Conservation (phyloP, 495 filamentous ascomycete genomes). For the Parmelia sp. region DNA sequence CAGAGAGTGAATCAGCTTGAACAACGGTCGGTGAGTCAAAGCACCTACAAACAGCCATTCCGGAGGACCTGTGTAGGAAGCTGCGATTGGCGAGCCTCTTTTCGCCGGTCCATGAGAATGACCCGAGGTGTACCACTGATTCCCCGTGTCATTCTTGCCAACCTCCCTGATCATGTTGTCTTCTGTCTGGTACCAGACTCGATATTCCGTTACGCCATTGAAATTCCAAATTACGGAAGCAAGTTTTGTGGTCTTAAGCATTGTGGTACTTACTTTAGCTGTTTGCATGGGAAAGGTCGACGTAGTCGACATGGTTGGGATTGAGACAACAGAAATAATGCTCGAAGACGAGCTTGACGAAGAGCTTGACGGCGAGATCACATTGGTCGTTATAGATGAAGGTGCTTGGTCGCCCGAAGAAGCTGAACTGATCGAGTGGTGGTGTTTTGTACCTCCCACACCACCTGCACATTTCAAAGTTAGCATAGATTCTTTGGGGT, state of each 20-base stretch:
- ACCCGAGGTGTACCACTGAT: not conserved
- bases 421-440: not conserved
- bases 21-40: not conserved
- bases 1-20: not conserved
- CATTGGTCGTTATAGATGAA: not conserved
- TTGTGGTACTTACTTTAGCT: not conserved
- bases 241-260: not conserved
- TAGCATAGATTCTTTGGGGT: too few relatives aligned
- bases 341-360: not conserved
- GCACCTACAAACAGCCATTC: not conserved
- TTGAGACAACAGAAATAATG: not conserved
- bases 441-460: not conserved
- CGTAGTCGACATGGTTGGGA: not conserved
- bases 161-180: constrained; percentile 1
- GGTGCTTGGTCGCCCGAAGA: not conserved
- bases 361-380: not conserved
- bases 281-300: not conserved
- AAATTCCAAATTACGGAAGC: not conserved
- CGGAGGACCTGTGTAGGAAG: not conserved
- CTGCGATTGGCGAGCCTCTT: constrained; percentile 1
- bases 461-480: too few relatives aligned
- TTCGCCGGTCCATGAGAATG: not conserved
- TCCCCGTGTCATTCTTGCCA: not conserved
- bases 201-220: not conserved
- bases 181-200: not conserved